Conservation (phyloP, 1,284 basidiomycete species). For the Heterobasidion parviporum region DNA sequence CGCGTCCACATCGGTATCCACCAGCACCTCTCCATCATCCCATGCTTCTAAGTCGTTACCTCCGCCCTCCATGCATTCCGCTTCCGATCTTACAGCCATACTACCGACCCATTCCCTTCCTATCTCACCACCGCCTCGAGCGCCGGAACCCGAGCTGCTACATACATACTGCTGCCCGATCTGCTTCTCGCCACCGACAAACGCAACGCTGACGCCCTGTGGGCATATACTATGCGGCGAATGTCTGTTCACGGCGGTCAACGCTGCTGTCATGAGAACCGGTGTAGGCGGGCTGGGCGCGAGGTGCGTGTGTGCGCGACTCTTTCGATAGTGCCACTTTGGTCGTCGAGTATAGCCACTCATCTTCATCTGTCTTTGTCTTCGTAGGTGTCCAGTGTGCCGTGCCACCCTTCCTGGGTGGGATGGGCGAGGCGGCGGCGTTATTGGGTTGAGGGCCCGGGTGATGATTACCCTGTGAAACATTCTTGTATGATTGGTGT, state of each 20-base stretch:
- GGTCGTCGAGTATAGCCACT: neutral
- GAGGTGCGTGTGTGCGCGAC: slow-evolving; percentile 24
- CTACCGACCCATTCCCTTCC: neutral
- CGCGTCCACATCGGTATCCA: neutral
- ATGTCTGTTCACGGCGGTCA: slow-evolving; percentile 69
- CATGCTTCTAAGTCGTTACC: neutral
- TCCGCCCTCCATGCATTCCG: neutral
- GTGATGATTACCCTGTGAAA: slow-evolving; percentile 20
- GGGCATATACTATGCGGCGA: slow-evolving; percentile 71
- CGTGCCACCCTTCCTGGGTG: slow-evolving; percentile 29
- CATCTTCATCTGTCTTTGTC: neutral
- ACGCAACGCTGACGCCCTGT: slow-evolving; percentile 70
- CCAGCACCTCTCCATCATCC: neutral
- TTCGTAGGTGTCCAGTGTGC: slow-evolving; percentile 30
- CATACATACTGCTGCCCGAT: slow-evolving; percentile 67
- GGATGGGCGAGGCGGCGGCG: slow-evolving; percentile 32
- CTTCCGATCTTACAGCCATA: neutral
- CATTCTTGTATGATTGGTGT: no score
- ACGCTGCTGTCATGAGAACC: slow-evolving; percentile 47
- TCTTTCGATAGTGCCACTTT: neutral
- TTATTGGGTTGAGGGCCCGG: slow-evolving; percentile 28
- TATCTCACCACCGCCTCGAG: neutral
- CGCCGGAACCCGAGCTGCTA: slow-evolving; percentile 34
- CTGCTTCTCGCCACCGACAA: slow-evolving; percentile 66
- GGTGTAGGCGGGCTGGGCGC: slow-evolving; percentile 32